A percentile compares a stretch with the other conserved stretches of the same genome.
Conservation (phyloP, 202 grass and related monocot genomes). For the Cymbopogon flexuosus region DNA sequence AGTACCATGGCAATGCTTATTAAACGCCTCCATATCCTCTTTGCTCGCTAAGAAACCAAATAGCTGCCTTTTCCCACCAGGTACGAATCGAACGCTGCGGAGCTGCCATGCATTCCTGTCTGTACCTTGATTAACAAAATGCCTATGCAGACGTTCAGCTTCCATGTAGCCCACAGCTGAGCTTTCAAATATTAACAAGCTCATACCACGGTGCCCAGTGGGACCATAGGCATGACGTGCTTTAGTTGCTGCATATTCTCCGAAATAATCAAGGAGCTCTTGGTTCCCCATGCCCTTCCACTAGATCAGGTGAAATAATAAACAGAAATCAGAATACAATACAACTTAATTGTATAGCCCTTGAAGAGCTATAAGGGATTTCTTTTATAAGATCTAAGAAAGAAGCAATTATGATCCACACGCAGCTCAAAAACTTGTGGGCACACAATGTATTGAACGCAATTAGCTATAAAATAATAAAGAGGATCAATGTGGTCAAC, state of each 20-base stretch:
- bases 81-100: slow-evolving; percentile 39
- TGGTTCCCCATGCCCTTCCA: slow-evolving; percentile 89
- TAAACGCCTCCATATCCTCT: slow-evolving; percentile 82
- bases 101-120: slow-evolving; percentile 62
- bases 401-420: too few relatives aligned
- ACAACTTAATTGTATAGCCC: neutral
- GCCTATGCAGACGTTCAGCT: slow-evolving; percentile 72
- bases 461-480: too few relatives aligned
- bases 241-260: slow-evolving; percentile 63
- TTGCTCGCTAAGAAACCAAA: slow-evolving; percentile 79
- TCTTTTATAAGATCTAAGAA: too few relatives aligned
- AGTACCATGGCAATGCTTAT: slow-evolving; percentile 73
- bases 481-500: too few relatives aligned
- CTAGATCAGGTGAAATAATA: slow-evolving; percentile 37
- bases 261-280: slow-evolving; percentile 86
- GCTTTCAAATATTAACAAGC: slow-evolving; percentile 82
- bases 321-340: slow-evolving; percentile 20
- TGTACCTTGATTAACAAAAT: slow-evolving; percentile 72
- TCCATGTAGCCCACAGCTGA: slow-evolving; percentile 73
- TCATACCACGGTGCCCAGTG: slow-evolving; percentile 78
- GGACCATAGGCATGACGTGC: slow-evolving; percentile 91
- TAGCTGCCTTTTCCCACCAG: slow-evolving; percentile 73
- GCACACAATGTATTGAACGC: too few relatives aligned
- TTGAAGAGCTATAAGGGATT: too few relatives aligned
- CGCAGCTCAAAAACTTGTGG: too few relatives aligned